phyloP scores from a whole-genome alignment of 192 early-diverging fungal species.

The Dissophora ornata region DNA sequence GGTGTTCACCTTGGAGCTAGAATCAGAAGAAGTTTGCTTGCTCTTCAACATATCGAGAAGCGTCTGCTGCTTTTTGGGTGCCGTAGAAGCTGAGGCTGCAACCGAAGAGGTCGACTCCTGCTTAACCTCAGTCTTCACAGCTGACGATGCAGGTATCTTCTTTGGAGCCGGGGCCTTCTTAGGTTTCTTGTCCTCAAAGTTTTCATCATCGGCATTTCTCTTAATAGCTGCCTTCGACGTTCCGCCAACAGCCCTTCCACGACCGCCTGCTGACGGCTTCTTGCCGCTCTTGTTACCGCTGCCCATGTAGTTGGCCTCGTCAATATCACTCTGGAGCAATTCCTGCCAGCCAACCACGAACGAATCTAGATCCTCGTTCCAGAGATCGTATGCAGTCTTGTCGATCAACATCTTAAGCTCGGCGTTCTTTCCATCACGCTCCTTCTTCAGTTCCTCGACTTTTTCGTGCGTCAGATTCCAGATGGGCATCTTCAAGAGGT shows the following conservation, averaged over 20 bases:
- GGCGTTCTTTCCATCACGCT: constrained; percentile 72
- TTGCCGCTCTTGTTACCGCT: constrained; percentile 40
- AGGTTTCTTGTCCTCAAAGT: constrained; percentile 34
- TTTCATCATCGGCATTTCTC: constrained; percentile 50
- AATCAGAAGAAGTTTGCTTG: background rate
- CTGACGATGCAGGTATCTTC: constrained; percentile 23
- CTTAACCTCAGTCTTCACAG: constrained; percentile 59
- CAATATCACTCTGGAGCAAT: constrained; percentile 34
- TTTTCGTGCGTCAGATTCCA: constrained; percentile 93
- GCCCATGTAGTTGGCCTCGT: constrained; percentile 43
- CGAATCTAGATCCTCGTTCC: constrained; percentile 88
- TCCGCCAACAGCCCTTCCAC: constrained; percentile 24
- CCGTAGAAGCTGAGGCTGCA: background rate
- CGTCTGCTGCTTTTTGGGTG: constrained; percentile 45
- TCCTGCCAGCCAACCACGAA: constrained; percentile 87
- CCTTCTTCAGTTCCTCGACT: constrained; percentile 75
- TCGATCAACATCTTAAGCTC: constrained; percentile 75
- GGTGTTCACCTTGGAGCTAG: background rate
- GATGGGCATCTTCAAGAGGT: constrained; percentile 90
- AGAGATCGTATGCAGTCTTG: constrained; percentile 79
- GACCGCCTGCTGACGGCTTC: constrained; percentile 5
- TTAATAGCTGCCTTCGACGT: constrained; percentile 28
- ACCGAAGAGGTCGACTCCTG: constrained; percentile 22
- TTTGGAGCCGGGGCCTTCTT: constrained; percentile 42
- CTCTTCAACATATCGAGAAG: constrained; percentile 49